phyloP scores from a whole-genome alignment of 768 basidiomycete species.

The Auricularia heimuer region DNA sequence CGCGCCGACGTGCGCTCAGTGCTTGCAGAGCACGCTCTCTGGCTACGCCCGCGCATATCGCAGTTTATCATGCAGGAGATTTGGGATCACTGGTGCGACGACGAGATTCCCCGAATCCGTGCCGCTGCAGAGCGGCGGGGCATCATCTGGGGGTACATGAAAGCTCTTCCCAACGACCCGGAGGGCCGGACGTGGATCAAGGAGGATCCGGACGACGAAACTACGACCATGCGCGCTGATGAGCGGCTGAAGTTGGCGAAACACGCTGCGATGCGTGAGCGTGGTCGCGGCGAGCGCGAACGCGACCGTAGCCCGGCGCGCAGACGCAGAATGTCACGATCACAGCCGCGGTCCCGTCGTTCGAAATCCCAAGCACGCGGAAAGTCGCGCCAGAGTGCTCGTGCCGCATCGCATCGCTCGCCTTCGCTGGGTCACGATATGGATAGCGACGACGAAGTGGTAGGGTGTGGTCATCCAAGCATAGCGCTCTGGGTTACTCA shows the following conservation, averaged over 20 bases:
- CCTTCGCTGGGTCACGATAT: too few species aligned
- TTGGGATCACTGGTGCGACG: not conserved
- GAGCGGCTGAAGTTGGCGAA: not conserved
- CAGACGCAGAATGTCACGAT: not conserved
- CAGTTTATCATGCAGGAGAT: not conserved
- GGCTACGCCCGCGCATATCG: not conserved
- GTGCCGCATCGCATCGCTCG: too few species aligned
- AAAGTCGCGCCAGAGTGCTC: too few species aligned
- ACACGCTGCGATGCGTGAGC: not conserved
- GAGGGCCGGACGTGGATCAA: not conserved
- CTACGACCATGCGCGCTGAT: not conserved
- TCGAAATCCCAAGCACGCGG: too few species aligned
- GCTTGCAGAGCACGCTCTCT: not conserved
- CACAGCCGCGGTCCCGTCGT: not conserved
- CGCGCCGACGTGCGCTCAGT: not conserved
- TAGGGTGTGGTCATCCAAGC: too few species aligned
- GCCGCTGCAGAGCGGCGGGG: not conserved
- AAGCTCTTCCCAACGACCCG: not conserved
- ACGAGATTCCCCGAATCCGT: not conserved
- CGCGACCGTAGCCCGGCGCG: not conserved
- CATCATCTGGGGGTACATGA: not conserved
- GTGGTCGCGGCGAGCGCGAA: not conserved
- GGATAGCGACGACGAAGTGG: too few species aligned
- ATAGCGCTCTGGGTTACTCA: too few species aligned
- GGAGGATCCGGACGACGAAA: not conserved